A percentile compares a stretch with the other conserved stretches of the same genome.
phyloP scores from a whole-genome alignment of 768 basidiomycete genomes.

The Kwoniella sp. region DNA sequence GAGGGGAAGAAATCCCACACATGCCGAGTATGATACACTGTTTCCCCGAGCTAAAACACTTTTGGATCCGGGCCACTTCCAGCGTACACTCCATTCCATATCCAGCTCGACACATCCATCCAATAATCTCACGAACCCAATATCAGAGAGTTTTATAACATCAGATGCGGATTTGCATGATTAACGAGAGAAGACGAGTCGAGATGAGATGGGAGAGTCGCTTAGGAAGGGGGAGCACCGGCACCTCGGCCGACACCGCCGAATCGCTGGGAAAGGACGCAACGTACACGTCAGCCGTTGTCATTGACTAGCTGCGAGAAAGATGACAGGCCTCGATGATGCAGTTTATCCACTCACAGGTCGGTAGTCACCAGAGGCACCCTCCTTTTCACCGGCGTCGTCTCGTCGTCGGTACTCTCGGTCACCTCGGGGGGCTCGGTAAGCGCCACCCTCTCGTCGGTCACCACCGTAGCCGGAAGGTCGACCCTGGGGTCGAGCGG shows the following conservation, averaged over 20 bases:
- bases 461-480: slow-evolving; percentile 64
- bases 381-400: slow-evolving; percentile 69
- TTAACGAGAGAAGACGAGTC: background rate
- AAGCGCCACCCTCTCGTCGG: slow-evolving; percentile 66
- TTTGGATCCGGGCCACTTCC: background rate
- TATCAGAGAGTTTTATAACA: too few species aligned
- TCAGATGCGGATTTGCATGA: too few species aligned
- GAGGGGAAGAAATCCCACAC: too few species aligned
- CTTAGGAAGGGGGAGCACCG: slow-evolving; percentile 55
- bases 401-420: slow-evolving; percentile 76
- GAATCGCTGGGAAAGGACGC: slow-evolving; percentile 60
- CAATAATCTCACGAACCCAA: too few species aligned
- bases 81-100: background rate
- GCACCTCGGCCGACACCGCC: slow-evolving; percentile 57
- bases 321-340: too few species aligned
- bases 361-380: slow-evolving; percentile 83
- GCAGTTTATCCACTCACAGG: slow-evolving; percentile 76
- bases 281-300: slow-evolving; percentile 62
- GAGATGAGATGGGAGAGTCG: background rate
- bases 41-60: background rate
- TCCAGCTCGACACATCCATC: background rate
- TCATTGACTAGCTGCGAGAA: slow-evolving; percentile 67
- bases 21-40: too few species aligned
- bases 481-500: slow-evolving; percentile 74
- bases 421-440: slow-evolving; percentile 77